These are phyloP conservation scores for Vitis hybrid DNA, from an alignment of 177 flowering plant species.

Conservation along the genomic window DNA sequence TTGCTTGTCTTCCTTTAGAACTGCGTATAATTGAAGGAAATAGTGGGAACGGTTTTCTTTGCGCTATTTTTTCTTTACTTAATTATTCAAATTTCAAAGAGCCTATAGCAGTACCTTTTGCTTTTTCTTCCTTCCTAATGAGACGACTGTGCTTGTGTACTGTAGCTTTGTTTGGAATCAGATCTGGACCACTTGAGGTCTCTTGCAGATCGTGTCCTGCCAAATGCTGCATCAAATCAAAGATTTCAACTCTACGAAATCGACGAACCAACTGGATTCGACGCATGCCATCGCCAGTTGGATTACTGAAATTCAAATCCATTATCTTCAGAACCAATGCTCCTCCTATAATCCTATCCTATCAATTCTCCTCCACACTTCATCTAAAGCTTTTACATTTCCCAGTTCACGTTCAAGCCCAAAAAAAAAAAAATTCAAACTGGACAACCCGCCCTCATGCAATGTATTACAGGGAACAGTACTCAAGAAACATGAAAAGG, in stretches of 20 bases:
- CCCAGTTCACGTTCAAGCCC: no score
- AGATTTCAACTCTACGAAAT: conserved; percentile 18
- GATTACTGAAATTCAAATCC: background rate
- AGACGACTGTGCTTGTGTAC: conserved; percentile 34
- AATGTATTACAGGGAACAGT: background rate
- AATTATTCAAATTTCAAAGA: background rate
- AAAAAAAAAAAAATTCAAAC: no score
- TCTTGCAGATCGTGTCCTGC: conserved; percentile 48
- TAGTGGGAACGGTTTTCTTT: conserved; percentile 15
- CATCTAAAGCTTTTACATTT: no score
- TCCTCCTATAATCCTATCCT: no score
- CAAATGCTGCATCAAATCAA: conserved; percentile 59
- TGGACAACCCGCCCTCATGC: background rate
- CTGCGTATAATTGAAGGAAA: conserved; percentile 27
- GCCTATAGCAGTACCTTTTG: conserved; percentile 45
- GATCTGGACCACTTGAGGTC: conserved; percentile 61
- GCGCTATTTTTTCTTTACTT: background rate
- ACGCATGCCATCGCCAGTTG: background rate
- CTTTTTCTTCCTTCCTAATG: conserved; percentile 43
- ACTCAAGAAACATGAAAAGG: background rate
- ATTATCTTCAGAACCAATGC: background rate
- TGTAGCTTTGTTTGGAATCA: conserved; percentile 41
- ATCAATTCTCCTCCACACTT: no score
- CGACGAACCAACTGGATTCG: background rate
- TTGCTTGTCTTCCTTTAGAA: conserved; percentile 34